phyloP scores from a whole-genome alignment of 306 rosid genomes.

The Albizia julibrissin region DNA sequence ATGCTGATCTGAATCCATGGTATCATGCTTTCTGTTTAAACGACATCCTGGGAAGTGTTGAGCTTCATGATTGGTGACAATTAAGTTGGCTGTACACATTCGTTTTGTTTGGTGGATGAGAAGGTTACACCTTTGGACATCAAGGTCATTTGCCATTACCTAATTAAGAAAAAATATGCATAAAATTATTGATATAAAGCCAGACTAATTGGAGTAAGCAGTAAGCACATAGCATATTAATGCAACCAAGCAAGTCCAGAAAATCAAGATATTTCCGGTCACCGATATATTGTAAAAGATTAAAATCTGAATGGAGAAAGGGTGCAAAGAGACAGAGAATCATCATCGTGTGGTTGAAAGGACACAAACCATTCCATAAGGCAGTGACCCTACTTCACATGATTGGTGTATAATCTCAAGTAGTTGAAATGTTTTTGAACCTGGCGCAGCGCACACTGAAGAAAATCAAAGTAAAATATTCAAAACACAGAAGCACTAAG shows the following conservation, averaged over 20 bases:
- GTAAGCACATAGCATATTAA: not conserved
- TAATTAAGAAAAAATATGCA: constrained; percentile 37
- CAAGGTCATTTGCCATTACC: constrained; percentile 98
- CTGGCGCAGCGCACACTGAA: constrained; percentile 99
- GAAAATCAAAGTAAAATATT: constrained; percentile 27
- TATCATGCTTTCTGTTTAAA: constrained; percentile 42
- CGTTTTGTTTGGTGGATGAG: constrained; percentile 99
- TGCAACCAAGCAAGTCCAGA: not conserved
- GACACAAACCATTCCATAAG: constrained; percentile 84
- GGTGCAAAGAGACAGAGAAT: constrained; percentile 17
- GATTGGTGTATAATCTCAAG: constrained; percentile 89
- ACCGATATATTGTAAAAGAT: constrained; percentile 10
- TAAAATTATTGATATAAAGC: constrained; percentile 24
- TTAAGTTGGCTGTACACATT: constrained; percentile 96
- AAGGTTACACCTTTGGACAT: constrained; percentile 96
- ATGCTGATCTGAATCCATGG: constrained; percentile 38
- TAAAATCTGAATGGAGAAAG: constrained; percentile 3
- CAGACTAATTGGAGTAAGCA: constrained; percentile 17
- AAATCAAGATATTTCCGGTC: constrained; percentile 20
- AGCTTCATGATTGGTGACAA: constrained; percentile 99
- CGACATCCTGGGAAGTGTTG: constrained; percentile 97
- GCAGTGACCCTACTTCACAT: constrained; percentile 69
- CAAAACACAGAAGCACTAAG: constrained; percentile 6
- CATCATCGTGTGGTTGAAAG: constrained; percentile 15
- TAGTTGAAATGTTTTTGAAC: constrained; percentile 96